Conservation (phyloP, 345 rosid genomes). For the Boechera stricta region DNA sequence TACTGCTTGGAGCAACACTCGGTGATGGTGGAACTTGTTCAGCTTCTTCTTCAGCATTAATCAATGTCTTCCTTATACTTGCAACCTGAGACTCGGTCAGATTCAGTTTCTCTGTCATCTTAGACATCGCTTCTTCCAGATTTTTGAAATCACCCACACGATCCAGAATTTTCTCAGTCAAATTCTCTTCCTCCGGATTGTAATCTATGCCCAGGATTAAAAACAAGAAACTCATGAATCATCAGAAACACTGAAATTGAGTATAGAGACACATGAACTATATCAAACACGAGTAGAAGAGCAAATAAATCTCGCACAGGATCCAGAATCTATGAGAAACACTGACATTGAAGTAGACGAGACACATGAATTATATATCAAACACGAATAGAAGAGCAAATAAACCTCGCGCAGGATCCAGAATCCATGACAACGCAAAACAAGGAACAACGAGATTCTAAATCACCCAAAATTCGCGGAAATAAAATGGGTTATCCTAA, state of each 20-base stretch:
- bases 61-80: neutral
- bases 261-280: neutral
- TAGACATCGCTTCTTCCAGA: neutral
- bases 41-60: conserved; percentile 1
- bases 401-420: no score
- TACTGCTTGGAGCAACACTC: neutral
- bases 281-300: neutral
- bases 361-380: no score
- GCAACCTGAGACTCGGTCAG: neutral
- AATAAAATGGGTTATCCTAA: neutral
- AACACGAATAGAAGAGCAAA: no score
- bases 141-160: neutral
- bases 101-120: conserved; percentile 5
- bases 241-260: neutral
- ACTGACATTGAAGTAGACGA: no score
- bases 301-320: neutral
- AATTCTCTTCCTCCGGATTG: neutral
- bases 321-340: neutral
- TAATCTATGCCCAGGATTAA: neutral
- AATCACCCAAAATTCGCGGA: neutral
- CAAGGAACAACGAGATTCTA: neutral
- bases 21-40: neutral
- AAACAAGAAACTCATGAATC: neutral
- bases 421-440: neutral
- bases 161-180: neutral